Base-by-base conservation (phyloP, 116 monocot species). In the Posidonia oceanica region DNA sequence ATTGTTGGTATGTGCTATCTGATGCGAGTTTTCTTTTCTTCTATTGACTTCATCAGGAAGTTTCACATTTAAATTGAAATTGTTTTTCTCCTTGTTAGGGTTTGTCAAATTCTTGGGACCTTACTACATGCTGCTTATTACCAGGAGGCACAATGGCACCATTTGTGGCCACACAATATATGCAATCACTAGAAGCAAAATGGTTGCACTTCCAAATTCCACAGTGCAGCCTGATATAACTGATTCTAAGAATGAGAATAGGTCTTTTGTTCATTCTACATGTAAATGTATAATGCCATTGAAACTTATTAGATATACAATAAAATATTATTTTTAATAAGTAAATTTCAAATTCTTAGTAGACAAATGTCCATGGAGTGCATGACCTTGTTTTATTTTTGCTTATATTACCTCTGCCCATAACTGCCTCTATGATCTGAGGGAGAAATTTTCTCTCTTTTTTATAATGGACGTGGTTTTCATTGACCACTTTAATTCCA, bases 181-280 rank as follows among this genome's bases (percentile, higher is more conserved):
- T 84, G 72, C 83, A 39, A 73, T 98, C 52, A 77, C 80, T 66
- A 93, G 90, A 79, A 93, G 79, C 54, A 79, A 82, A 61, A 86
- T 98, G 85, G 87, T 93, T 59, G 67, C 81, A 54, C 69, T 98
- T 80, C 79, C 89, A 68, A 80, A 80, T 83, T 66, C 86, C 69
- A 63, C 83, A 54, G 56, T 80, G 42, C 79, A 59, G 76, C 62
- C 75, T 64, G 79, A 78, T 85, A 67, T 87, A 78, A 74, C 82
- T 71, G 82, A 82, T 83, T 86, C 87, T 87, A 98, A 90, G 75
- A 78, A 80, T 82, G 98, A 98, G 77, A 98, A 88, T 87, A 98
- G 93, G 98, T 97, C 75, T 80, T 87, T 77, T 80, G 79, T 88
- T 69, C 78, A 80, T 51, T 52, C 12, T 67, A 22, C 40, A 18